Percentiles rank a stretch among this genome's conserved stretches.
These are phyloP conservation scores for Coelastrella sp. DNA, from an alignment of 139 green algal species.

Conservation along the genomic window DNA sequence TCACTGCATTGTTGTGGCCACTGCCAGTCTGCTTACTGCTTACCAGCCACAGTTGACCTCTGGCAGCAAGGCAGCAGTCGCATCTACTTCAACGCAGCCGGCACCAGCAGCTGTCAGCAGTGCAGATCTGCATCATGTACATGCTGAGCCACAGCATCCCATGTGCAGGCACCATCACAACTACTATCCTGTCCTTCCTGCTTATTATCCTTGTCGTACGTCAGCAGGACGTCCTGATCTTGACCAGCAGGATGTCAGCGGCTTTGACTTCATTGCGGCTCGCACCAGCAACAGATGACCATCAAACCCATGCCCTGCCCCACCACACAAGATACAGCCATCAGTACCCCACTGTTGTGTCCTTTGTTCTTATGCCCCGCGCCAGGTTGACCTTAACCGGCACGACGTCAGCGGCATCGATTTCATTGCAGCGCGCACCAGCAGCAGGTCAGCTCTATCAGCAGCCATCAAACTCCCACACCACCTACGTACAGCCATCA, in stretches of 20 bases:
- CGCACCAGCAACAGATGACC: neutral
- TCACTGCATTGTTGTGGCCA: too few species aligned
- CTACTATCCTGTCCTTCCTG: too few species aligned
- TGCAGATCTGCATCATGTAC: neutral
- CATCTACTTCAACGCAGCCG: slow-evolving; percentile 20
- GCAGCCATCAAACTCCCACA: neutral
- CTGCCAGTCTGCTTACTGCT: too few species aligned
- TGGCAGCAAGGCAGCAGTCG: neutral
- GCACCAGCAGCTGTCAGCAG: neutral
- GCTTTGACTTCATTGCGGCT: slow-evolving; percentile 29
- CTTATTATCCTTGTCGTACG: neutral
- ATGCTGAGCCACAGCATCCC: neutral
- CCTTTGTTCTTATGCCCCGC: too few species aligned
- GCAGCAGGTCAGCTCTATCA: slow-evolving; percentile 6
- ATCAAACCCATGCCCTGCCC: neutral
- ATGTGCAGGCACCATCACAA: neutral
- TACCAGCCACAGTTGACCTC: neutral
- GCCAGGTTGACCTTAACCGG: neutral
- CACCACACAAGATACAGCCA: neutral
- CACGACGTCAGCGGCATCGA: slow-evolving; percentile 6
- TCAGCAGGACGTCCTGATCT: neutral
- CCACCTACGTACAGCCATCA: neutral
- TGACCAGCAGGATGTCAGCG: neutral
- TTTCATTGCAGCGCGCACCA: slow-evolving; percentile 14
- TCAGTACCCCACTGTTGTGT: neutral